Percentiles rank a stretch among this genome's conserved stretches.
These are phyloP conservation scores for Phaeophleospora eucalypticola DNA, from an alignment of 2,329 filamentous ascomycete genomes.

Conservation along the genomic window DNA sequence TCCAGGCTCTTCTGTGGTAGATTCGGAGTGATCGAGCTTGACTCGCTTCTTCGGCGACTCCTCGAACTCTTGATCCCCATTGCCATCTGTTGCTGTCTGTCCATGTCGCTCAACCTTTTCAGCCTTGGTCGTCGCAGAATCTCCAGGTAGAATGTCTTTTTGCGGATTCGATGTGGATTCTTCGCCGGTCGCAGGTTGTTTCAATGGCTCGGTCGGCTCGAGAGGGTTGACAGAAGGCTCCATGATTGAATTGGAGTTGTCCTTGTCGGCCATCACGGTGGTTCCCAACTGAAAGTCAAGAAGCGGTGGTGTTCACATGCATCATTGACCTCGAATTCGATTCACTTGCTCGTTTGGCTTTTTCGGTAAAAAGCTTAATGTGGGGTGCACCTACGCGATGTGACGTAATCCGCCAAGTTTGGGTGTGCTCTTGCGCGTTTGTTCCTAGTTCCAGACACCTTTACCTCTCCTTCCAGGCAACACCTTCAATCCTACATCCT, in stretches of 20 bases:
- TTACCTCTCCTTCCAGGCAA: no score
- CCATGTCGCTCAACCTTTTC: conserved; percentile 38
- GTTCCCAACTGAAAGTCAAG: neutral
- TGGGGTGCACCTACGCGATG: no score
- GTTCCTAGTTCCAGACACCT: no score
- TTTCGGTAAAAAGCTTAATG: neutral
- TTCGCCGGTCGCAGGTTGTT: conserved; percentile 17
- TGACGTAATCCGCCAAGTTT: no score
- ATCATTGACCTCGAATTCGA: conserved; percentile 1
- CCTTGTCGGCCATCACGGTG: neutral
- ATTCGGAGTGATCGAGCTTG: conserved; percentile 33
- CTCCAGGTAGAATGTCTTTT: conserved; percentile 31
- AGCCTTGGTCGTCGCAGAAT: conserved; percentile 38
- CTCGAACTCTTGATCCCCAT: conserved; percentile 27
- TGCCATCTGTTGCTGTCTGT: conserved; percentile 12
- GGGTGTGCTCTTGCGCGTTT: no score
- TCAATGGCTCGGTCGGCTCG: conserved; percentile 21
- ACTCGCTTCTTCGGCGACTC: conserved; percentile 36
- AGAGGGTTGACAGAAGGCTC: conserved; percentile 21
- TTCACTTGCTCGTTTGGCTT: neutral
- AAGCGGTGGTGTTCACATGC: neutral
- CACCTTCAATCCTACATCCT: no score
- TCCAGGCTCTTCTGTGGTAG: conserved; percentile 10
- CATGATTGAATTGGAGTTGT: conserved; percentile 5
- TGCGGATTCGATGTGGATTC: conserved; percentile 31